Conservation (phyloP, 73 alveolate species). For the Tetrahymena thermophila region DNA sequence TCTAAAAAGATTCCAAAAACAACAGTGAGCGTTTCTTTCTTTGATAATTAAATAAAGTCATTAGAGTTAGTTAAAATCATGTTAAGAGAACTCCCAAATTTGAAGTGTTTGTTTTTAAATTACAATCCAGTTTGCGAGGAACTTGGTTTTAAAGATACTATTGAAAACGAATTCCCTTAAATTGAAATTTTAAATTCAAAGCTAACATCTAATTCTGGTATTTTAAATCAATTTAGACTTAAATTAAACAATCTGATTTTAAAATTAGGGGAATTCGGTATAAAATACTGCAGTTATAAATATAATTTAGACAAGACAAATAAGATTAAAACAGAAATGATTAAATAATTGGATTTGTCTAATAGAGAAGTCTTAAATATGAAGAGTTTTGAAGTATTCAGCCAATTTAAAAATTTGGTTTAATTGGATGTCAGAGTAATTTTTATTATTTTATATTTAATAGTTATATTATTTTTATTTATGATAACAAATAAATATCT, state of each 20-base stretch:
- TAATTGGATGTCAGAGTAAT: constrained; percentile 8
- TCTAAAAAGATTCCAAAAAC: not conserved
- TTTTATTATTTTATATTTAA: constrained; percentile 31
- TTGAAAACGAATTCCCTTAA: not conserved
- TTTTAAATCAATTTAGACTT: not conserved
- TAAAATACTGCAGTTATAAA: constrained; percentile 21
- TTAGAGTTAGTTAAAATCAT: not conserved
- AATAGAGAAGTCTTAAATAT: constrained; percentile 52
- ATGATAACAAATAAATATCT: not conserved
- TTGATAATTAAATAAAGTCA: not conserved
- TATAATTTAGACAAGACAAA: constrained; percentile 31
- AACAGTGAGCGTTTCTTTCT: not conserved
- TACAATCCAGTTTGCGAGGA: not conserved
- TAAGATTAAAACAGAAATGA: constrained; percentile 22
- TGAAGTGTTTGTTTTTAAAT: not conserved
- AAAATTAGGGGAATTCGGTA: not conserved
- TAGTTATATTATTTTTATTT: constrained; percentile 34
- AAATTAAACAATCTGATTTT: not conserved
- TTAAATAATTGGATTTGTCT: constrained; percentile 57
- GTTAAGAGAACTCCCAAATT: not conserved
- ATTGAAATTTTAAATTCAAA: not conserved
- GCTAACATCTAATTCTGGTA: not conserved
- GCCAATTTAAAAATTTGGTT: constrained; percentile 46
- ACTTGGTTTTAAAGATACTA: not conserved
- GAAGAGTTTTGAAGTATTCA: constrained; percentile 17